Base-by-base conservation (phyloP, 495 filamentous ascomycete species). In the Penicillium verhagenii region DNA sequence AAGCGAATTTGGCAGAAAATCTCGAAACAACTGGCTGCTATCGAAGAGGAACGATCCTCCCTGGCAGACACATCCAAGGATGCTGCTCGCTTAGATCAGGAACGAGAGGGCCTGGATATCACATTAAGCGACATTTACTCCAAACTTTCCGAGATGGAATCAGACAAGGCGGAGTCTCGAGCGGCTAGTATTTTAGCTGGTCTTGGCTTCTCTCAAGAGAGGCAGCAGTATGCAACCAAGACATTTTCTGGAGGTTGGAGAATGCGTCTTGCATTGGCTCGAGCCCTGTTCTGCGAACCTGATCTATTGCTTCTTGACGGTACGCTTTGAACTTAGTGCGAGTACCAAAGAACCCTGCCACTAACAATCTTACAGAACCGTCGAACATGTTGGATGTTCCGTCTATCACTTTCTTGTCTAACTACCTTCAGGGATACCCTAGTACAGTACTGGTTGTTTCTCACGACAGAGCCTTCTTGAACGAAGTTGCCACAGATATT, bases 301-400 rank as follows among this genome's bases (percentile, higher is more conserved):
- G 94, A 99, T 74, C 76, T 99, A 20, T 79, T 99, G 56, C 82
- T 99, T 63, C 91, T 98, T 65, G 94, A 98, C 75, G 82, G 81
- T 82, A 71, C 24, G 66, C 23, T 14, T 11, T 52, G 16, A 8
- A 20, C 7, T 4, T 35, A 19, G 11, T 6, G 9, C 39, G 9
- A n/a, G 9, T 10, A 28, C n/a, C n/a, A 8, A 19, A 11, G 20
- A 44, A 49, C 2, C 4, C 21, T 9, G 2, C 40, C 54, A 11
- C 69, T 77, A 56, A 78, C 47, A 18, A 37, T 18, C 3, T 28
- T 25, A 42, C 42, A 83, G 93, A 98, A 84, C 94, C 94, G 67
- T 97, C 95, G 46, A 99, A 99, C 86, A 99, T 99, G 94, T 92
- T 99, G 91, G 94, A 99, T 72, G 94, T 97, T 56, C 95, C 94